Conservation (phyloP, 164 flowering plant species). For the Chimonanthus salicifolius region DNA sequence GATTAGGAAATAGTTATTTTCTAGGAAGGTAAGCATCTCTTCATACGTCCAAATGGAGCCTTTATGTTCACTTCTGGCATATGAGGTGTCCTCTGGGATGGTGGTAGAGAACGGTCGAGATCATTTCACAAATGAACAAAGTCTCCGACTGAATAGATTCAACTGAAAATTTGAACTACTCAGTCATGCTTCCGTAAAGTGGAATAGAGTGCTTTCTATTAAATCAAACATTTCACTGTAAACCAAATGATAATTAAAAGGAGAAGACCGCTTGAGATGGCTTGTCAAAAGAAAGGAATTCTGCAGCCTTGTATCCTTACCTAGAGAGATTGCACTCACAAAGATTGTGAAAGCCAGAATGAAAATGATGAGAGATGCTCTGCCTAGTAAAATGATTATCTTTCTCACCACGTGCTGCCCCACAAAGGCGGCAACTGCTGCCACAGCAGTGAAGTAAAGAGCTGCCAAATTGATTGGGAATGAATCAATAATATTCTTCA, state of each 20-base stretch:
- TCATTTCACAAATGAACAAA: too few relatives aligned
- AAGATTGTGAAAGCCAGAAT: conserved; percentile 80
- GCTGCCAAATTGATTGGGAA: conserved; percentile 40
- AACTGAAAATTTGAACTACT: too few relatives aligned
- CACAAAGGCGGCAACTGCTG: conserved; percentile 79
- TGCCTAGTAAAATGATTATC: conserved; percentile 59
- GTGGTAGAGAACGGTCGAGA: too few relatives aligned
- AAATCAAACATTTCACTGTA: too few relatives aligned
- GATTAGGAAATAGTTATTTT: not conserved
- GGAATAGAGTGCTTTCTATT: not conserved
- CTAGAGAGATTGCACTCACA: conserved; percentile 84
- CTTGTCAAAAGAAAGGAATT: not conserved
- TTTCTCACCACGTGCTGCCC: conserved; percentile 85
- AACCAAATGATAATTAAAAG: too few relatives aligned
- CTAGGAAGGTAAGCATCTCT: not conserved
- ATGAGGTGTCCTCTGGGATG: too few relatives aligned
- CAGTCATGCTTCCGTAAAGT: too few relatives aligned
- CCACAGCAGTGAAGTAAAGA: conserved; percentile 64
- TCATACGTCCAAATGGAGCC: too few relatives aligned
- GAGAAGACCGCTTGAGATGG: not conserved
- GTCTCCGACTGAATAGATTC: too few relatives aligned
- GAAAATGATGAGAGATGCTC: conserved; percentile 93
- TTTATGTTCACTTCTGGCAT: too few relatives aligned
- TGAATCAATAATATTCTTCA: not conserved
- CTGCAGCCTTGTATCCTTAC: conserved; percentile 27